Percentiles rank a stretch among this genome's conserved stretches.
These are phyloP conservation scores for Phytophthora lateralis DNA, from an alignment of 352 stramenopile species.

Conservation along the genomic window DNA sequence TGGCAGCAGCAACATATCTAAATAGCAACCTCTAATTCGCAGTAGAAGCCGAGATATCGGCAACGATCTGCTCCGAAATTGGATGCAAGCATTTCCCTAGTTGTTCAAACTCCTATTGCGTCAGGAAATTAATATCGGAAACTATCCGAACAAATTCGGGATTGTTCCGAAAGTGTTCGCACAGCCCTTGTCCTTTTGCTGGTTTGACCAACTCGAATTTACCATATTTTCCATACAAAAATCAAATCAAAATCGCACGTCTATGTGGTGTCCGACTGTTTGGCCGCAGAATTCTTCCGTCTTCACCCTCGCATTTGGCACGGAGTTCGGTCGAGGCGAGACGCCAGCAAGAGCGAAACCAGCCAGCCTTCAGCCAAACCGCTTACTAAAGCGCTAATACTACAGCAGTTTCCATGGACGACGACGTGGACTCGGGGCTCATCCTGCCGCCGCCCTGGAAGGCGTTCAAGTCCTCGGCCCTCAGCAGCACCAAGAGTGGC, in stretches of 20 bases:
- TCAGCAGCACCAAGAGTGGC: slow-evolving; percentile 20
- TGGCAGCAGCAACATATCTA: no score
- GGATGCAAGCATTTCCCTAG: no score
- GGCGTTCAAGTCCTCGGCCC: slow-evolving; percentile 27
- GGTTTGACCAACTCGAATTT: no score
- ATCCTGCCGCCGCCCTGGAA: slow-evolving; percentile 22
- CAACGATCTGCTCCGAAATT: no score
- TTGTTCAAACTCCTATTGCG: no score
- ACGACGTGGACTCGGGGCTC: slow-evolving; percentile 12
- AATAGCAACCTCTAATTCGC: no score
- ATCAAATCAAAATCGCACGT: not conserved
- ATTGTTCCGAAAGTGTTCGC: no score
- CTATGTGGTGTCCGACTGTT: slow-evolving; percentile 5
- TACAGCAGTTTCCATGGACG: slow-evolving; percentile 4
- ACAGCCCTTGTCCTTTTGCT: no score
- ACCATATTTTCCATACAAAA: not conserved
- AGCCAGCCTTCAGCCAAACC: not conserved
- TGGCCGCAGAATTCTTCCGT: slow-evolving; percentile 4
- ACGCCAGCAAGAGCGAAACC: no score
- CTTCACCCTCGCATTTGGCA: not conserved
- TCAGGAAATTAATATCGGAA: no score
- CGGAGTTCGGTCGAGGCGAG: not conserved
- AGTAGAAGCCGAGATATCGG: no score
- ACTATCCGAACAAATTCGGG: no score
- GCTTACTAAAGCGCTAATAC: not conserved